Percentiles rank a stretch among this genome's conserved stretches.
These are phyloP conservation scores for Fagopyrum tataricum DNA, from an alignment of 148 eudicot genomes.

Conservation along the genomic window DNA sequence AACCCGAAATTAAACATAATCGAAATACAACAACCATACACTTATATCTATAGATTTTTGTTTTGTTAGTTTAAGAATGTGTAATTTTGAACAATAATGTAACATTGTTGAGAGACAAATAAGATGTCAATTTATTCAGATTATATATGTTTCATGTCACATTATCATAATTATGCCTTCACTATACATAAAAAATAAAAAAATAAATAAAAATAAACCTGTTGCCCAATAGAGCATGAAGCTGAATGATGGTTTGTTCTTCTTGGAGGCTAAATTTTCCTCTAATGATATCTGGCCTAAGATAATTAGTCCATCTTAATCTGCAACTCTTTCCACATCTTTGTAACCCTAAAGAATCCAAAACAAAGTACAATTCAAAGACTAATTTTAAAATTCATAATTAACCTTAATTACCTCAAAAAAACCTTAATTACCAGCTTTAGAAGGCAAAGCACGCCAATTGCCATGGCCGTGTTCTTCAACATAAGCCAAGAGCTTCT, in stretches of 20 bases:
- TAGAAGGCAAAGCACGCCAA: conserved; percentile 84
- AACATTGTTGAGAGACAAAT: not conserved
- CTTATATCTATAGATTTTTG: no score
- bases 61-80: no score
- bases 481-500: conserved; percentile 78
- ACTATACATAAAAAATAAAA: not conserved
- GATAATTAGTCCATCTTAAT: conserved; percentile 87
- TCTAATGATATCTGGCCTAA: conserved; percentile 90
- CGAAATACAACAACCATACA: no score
- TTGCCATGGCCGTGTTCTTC: conserved; percentile 95
- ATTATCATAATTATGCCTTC: not conserved
- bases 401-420: not conserved
- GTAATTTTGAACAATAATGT: not conserved
- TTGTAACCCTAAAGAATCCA: conserved; percentile 59
- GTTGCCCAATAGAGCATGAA: conserved; percentile 95
- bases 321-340: conserved; percentile 97
- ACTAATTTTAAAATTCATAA: not conserved
- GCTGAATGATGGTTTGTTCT: conserved; percentile 96
- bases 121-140: not conserved
- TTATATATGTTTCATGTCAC: not conserved
- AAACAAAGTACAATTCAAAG: not conserved
- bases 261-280: conserved; percentile 89
- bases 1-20: no score
- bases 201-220: conserved; percentile 31
- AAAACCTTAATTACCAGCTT: conserved; percentile 46